Percentiles rank a stretch among this genome's conserved stretches.
phyloP scores from a whole-genome alignment of 352 stramenopile species.

The Globisporangium recalcitrans region DNA sequence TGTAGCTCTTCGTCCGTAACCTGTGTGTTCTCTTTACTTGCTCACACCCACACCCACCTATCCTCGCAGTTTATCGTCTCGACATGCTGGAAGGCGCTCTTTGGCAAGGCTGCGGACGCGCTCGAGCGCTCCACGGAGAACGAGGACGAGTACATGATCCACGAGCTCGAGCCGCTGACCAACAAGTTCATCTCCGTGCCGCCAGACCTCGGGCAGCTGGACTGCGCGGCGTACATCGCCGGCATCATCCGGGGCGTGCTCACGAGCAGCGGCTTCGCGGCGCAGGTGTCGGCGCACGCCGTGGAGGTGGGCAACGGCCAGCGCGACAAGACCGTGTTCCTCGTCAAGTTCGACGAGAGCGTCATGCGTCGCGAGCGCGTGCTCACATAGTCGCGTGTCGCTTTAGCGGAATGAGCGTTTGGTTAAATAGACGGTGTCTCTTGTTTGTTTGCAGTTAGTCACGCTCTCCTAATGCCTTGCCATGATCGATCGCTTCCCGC shows the following conservation, averaged over 20 bases:
- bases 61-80: slow-evolving; percentile 87
- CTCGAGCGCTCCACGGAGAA: slow-evolving; percentile 96
- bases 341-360: slow-evolving; percentile 83
- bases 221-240: slow-evolving; percentile 95
- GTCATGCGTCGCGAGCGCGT: slow-evolving; percentile 74
- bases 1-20: not conserved
- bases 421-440: slow-evolving; percentile 24
- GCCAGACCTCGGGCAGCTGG: slow-evolving; percentile 92
- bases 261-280: slow-evolving; percentile 77
- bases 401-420: slow-evolving; percentile 3
- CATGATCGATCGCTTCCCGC: no score
- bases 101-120: slow-evolving; percentile 94
- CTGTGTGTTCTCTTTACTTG: no score
- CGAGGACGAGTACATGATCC: slow-evolving; percentile 98
- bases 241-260: slow-evolving; percentile 91
- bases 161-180: slow-evolving; percentile 90
- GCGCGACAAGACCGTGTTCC: slow-evolving; percentile 80
- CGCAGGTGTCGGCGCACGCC: slow-evolving; percentile 69
- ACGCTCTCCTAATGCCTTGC: not conserved
- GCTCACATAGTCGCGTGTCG: slow-evolving; percentile 33
- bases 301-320: slow-evolving; percentile 55
- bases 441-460: not conserved
- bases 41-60: no score
- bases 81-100: slow-evolving; percentile 94
- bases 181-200: slow-evolving; percentile 97